Conservation (phyloP, 2,329 filamentous ascomycete genomes). For the Trichoderma koningiopsis region DNA sequence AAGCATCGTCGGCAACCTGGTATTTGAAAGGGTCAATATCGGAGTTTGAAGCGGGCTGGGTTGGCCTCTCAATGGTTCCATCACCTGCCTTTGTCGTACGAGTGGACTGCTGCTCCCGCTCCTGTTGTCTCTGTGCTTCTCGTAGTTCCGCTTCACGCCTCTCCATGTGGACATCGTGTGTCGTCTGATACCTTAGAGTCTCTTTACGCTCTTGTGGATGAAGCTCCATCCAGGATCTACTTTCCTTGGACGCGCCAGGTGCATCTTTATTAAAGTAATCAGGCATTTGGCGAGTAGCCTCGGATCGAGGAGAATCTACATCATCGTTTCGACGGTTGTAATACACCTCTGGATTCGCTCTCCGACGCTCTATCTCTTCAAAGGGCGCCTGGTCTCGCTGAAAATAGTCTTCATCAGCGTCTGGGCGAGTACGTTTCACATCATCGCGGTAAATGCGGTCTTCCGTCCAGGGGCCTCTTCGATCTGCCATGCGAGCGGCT, state of each 20-base stretch:
- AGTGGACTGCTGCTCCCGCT: slow-evolving; percentile 25
- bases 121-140: slow-evolving; percentile 31
- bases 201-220: slow-evolving; percentile 36
- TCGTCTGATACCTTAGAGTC: slow-evolving; percentile 30
- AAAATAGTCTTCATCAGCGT: slow-evolving; percentile 10
- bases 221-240: slow-evolving; percentile 36
- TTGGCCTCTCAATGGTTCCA: slow-evolving; percentile 30
- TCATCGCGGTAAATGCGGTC: slow-evolving; percentile 31
- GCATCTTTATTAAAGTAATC: slow-evolving; percentile 1
- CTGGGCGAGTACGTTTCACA: slow-evolving; percentile 27
- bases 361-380: slow-evolving; percentile 20
- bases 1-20: slow-evolving; percentile 57
- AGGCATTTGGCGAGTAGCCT: slow-evolving; percentile 8
- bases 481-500: slow-evolving; percentile 39
- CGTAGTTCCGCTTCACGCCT: slow-evolving; percentile 9
- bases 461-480: slow-evolving; percentile 29
- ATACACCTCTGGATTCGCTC: slow-evolving; percentile 13
- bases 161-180: slow-evolving; percentile 32
- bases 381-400: slow-evolving; percentile 23
- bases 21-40: slow-evolving; percentile 58
- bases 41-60: slow-evolving; percentile 33
- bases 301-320: slow-evolving; percentile 3
- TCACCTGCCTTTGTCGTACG: slow-evolving; percentile 35
- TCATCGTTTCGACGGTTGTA: slow-evolving; percentile 7
- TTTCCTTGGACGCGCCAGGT: slow-evolving; percentile 28